Evolutionary conservation across 1,284 basidiomycete genomes (phyloP).

Genomic region (Schizophyllum commune): DNA sequence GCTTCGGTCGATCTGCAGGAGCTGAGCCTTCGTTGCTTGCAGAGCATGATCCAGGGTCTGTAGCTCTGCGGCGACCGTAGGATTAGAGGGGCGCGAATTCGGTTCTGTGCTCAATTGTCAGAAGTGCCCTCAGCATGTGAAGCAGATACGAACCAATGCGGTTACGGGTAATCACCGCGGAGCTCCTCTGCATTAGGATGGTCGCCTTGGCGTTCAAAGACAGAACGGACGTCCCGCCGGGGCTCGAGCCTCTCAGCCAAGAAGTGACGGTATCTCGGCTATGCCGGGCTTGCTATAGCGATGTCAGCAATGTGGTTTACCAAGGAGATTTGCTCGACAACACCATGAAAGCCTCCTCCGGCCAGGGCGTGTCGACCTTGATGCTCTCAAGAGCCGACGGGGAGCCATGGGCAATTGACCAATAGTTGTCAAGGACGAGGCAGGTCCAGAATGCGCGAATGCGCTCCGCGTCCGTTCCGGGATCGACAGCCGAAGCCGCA

Average conservation of each 20-base stretch:
- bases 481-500: slow-evolving; percentile 21
- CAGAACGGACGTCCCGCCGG: background rate
- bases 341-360: slow-evolving; percentile 8
- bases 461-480: slow-evolving; percentile 35
- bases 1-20: background rate
- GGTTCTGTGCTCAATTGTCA: background rate
- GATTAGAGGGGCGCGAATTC: background rate
- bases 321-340: too few species aligned
- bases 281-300: background rate
- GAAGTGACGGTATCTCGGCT: background rate
- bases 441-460: slow-evolving; percentile 42
- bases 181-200: background rate
- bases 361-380: slow-evolving; percentile 36
- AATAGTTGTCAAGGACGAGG: slow-evolving; percentile 33
- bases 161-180: background rate
- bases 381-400: slow-evolving; percentile 25
- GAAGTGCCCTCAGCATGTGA: background rate
- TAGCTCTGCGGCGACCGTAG: background rate
- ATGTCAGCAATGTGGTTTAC: background rate
- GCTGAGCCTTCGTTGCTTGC: background rate
- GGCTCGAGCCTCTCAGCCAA: background rate
- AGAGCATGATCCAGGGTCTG: background rate
- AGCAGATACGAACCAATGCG: background rate
- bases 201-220: background rate
- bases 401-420: slow-evolving; percentile 28